Conservation (phyloP, 1,284 basidiomycete genomes). For the Golubevia pallescens region DNA sequence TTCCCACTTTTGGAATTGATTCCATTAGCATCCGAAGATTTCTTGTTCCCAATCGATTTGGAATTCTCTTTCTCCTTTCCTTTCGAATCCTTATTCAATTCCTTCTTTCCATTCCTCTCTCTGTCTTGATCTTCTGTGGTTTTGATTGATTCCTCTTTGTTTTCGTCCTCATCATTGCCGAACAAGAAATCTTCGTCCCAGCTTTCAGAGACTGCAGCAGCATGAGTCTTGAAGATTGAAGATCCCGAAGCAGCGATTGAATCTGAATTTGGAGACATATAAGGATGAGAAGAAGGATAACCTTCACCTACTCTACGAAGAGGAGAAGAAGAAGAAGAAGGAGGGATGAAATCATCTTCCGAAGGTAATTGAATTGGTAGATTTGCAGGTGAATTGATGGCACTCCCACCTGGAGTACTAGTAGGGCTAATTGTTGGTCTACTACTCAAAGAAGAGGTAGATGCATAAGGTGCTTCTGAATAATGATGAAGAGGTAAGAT, state of each 20-base stretch:
- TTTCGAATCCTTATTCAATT: neutral
- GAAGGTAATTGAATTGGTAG: neutral
- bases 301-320: no score
- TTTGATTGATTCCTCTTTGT: neutral
- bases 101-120: neutral
- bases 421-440: no score
- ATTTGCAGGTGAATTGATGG: neutral
- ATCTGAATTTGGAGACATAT: neutral
- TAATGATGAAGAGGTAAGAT: no score
- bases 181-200: slow-evolving; percentile 50
- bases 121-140: neutral
- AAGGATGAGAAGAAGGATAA: neutral
- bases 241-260: neutral
- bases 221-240: neutral
- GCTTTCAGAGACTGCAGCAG: slow-evolving; percentile 25
- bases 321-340: no score
- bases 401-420: neutral
- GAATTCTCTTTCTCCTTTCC: no score
- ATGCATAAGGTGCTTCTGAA: no score
- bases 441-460: no score
- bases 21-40: neutral
- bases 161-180: slow-evolving; percentile 17
- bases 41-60: neutral
- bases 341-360: neutral
- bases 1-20: neutral